Conservation (phyloP, 768 basidiomycete species). For the Dendrothele bispora region DNA sequence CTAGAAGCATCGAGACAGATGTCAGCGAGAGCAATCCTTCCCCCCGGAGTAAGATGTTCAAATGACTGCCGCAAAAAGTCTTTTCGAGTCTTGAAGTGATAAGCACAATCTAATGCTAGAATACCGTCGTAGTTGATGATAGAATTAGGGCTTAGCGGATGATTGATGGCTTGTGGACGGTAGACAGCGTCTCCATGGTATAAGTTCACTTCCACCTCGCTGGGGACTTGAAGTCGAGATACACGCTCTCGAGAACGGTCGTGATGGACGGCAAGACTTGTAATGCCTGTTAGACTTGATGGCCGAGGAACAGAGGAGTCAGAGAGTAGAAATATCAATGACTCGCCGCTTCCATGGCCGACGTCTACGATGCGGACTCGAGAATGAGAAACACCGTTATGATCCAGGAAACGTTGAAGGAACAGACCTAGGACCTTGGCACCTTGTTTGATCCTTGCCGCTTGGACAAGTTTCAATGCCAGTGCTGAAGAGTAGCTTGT, state of each 20-base stretch:
- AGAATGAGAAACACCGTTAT: conserved; percentile 3
- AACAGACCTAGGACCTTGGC: conserved; percentile 54
- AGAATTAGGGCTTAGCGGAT: conserved; percentile 44
- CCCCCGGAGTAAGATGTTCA: conserved; percentile 44
- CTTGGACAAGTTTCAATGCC: conserved; percentile 48
- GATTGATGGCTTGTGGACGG: conserved; percentile 23
- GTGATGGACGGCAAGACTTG: conserved; percentile 50
- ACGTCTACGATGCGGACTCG: conserved; percentile 43
- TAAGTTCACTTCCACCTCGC: conserved; percentile 34
- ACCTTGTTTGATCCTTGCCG: conserved; percentile 37
- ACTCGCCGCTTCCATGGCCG: conserved; percentile 70
- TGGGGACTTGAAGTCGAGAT: conserved; percentile 16
- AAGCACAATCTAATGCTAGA: conserved; percentile 67
- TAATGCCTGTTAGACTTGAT: conserved; percentile 54
- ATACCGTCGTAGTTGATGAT: conserved; percentile 43
- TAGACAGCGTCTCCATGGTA: conserved; percentile 54
- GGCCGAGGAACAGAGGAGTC: conserved; percentile 47
- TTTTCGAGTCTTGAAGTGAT: conserved; percentile 58
- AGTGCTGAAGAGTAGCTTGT: conserved; percentile 39
- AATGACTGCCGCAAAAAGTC: conserved; percentile 53
- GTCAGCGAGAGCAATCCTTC: conserved; percentile 60
- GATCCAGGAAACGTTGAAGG: neutral
- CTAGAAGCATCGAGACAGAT: conserved; percentile 46
- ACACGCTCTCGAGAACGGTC: conserved; percentile 45
- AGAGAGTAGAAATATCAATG: conserved; percentile 53